These are phyloP conservation scores for Tetrapisispora nanseiensis DNA, from an alignment of 805 yeast genomes.

Conservation along the genomic window DNA sequence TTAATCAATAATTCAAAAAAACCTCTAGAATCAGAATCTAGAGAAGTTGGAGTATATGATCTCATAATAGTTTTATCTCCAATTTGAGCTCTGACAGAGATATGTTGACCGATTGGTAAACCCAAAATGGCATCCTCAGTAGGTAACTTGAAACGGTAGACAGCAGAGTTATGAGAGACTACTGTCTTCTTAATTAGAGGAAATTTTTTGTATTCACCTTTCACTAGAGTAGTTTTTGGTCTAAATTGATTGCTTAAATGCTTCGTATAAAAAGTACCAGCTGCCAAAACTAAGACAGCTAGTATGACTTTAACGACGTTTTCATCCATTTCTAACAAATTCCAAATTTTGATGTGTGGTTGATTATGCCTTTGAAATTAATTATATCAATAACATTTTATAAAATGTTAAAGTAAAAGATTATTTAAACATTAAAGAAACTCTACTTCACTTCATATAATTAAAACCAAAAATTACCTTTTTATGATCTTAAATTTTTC, in stretches of 20 bases:
- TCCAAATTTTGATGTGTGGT: too few species aligned
- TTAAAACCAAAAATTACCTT: too few species aligned
- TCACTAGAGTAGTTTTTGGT: constrained; percentile 40
- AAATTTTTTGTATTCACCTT: constrained; percentile 64
- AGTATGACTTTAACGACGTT: neutral
- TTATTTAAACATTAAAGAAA: too few species aligned
- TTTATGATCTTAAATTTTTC: too few species aligned
- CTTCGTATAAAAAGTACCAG: neutral
- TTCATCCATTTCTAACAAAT: neutral
- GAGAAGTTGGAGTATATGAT: constrained; percentile 84
- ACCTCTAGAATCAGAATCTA: constrained; percentile 64
- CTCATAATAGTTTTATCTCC: constrained; percentile 73
- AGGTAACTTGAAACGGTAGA: constrained; percentile 79
- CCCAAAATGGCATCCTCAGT: constrained; percentile 65
- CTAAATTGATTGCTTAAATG: neutral
- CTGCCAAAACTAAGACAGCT: constrained; percentile 1
- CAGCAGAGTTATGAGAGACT: constrained; percentile 69
- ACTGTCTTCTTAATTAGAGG: constrained; percentile 70
- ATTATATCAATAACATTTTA: neutral
- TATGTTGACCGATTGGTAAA: constrained; percentile 90
- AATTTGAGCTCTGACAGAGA: constrained; percentile 65
- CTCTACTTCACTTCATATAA: too few species aligned
- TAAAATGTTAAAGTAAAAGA: too few species aligned
- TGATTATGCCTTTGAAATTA: too few species aligned
- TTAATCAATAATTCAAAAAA: constrained; percentile 79